phyloP scores from a whole-genome alignment of 2,329 filamentous ascomycete species.

The Epichloe baconii region DNA sequence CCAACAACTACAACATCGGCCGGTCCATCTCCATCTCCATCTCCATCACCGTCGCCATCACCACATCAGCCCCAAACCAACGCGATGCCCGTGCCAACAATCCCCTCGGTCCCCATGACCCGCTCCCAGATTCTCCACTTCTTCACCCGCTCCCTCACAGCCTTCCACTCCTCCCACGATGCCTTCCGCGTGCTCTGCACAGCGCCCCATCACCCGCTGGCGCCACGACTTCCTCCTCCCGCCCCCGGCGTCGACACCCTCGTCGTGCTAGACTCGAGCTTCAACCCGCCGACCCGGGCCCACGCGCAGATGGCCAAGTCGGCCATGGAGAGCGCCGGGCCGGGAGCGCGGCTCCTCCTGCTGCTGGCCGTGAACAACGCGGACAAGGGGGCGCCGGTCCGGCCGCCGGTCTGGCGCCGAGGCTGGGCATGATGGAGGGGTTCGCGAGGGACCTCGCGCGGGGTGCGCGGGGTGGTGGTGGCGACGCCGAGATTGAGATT shows the following conservation, averaged over 20 bases:
- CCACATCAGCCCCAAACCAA: neutral
- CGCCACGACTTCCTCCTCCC: neutral
- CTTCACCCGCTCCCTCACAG: conserved; percentile 30
- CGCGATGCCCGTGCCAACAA: neutral
- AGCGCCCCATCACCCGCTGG: neutral
- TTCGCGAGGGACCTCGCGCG: conserved; percentile 46
- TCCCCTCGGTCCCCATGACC: neutral
- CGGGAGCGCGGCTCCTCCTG: conserved; percentile 35
- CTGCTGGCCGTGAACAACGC: conserved; percentile 52
- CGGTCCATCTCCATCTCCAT: too few relatives aligned
- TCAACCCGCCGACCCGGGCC: conserved; percentile 53
- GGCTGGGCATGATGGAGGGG: conserved; percentile 58
- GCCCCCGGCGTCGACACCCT: conserved; percentile 19
- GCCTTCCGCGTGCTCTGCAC: conserved; percentile 33
- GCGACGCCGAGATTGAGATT: conserved; percentile 28
- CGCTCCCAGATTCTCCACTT: conserved; percentile 20
- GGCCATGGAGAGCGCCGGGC: conserved; percentile 21
- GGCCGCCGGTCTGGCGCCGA: conserved; percentile 47
- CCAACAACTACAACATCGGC: neutral
- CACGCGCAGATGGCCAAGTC: conserved; percentile 44
- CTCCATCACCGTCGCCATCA: too few relatives aligned
- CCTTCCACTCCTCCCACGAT: conserved; percentile 30
- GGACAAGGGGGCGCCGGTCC: conserved; percentile 52
- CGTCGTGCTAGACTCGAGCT: conserved; percentile 52
- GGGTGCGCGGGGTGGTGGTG: neutral